These are phyloP conservation scores for Dalbergia cochinchinensis DNA, from an alignment of 306 rosid genomes.

Conservation along the genomic window DNA sequence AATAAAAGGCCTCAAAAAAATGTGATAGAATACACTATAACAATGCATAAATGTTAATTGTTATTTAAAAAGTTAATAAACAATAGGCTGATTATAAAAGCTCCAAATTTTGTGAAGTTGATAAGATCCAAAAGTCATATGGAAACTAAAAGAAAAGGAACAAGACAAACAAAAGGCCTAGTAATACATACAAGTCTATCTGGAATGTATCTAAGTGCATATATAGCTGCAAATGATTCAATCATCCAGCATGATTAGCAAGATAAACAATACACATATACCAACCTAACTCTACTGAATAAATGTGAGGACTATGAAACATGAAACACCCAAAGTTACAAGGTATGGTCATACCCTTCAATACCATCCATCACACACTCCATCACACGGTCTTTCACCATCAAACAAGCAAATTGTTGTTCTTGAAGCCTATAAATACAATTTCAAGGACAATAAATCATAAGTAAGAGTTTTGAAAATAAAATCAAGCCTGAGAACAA, in stretches of 20 bases:
- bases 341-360: not conserved
- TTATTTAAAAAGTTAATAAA: slow-evolving; percentile 22
- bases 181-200: slow-evolving; percentile 84
- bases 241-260: slow-evolving; percentile 34
- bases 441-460: no score
- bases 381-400: no score
- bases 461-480: no score
- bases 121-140: slow-evolving; percentile 29
- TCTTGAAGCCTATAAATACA: no score
- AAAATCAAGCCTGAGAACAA: no score
- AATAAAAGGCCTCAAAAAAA: slow-evolving; percentile 26
- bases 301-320: not conserved
- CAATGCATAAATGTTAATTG: slow-evolving; percentile 8
- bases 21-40: not conserved
- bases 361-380: no score
- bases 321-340: slow-evolving; percentile 7
- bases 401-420: no score
- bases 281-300: not conserved
- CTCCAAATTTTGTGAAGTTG: slow-evolving; percentile 36
- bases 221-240: slow-evolving; percentile 64
- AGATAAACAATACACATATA: not conserved
- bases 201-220: slow-evolving; percentile 89
- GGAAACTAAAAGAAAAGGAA: slow-evolving; percentile 10
- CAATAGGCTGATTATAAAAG: slow-evolving; percentile 20
- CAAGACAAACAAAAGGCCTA: slow-evolving; percentile 35